Evolutionary conservation across 345 rosid genomes (phyloP).

Genomic region (Zanthoxylum bungeanum): DNA sequence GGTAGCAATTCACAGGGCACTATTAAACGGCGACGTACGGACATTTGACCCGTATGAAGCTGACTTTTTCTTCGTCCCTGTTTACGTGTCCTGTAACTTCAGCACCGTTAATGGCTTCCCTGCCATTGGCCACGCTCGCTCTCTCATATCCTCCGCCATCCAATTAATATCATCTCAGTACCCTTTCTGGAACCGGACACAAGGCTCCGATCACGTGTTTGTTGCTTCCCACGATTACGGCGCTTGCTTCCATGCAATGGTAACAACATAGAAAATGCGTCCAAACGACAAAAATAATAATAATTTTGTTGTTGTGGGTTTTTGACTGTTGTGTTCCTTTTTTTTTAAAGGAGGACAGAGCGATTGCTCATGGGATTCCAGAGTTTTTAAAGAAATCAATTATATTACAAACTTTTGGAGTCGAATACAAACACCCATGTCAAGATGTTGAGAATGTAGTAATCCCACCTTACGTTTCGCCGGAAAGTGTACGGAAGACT

Average conservation of each 20-base stretch:
- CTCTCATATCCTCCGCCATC: slow-evolving; percentile 65
- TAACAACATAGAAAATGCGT: slow-evolving; percentile 12
- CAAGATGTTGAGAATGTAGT: slow-evolving; percentile 80
- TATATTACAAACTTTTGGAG: slow-evolving; percentile 89
- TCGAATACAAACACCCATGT: slow-evolving; percentile 77
- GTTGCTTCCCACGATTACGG: slow-evolving; percentile 96
- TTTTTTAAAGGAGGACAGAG: slow-evolving; percentile 68
- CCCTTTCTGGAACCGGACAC: slow-evolving; percentile 85
- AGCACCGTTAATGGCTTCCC: slow-evolving; percentile 88
- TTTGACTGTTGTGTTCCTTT: not conserved
- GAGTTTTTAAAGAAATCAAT: slow-evolving; percentile 79
- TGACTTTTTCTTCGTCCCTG: slow-evolving; percentile 93
- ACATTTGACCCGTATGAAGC: slow-evolving; percentile 78
- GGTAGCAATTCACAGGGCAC: slow-evolving; percentile 81
- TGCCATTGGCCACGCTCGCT: slow-evolving; percentile 81
- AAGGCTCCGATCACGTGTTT: slow-evolving; percentile 82
- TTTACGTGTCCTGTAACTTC: slow-evolving; percentile 94
- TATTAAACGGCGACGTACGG: slow-evolving; percentile 51
- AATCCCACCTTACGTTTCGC: slow-evolving; percentile 88
- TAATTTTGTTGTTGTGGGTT: not conserved
- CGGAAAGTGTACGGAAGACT: slow-evolving; percentile 51
- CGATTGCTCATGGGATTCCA: slow-evolving; percentile 77
- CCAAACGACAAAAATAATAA: no score
- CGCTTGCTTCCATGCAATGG: slow-evolving; percentile 93
- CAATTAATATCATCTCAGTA: slow-evolving; percentile 42